Conservation (phyloP, 768 basidiomycete genomes). For the Coprinopsis cinerea region DNA sequence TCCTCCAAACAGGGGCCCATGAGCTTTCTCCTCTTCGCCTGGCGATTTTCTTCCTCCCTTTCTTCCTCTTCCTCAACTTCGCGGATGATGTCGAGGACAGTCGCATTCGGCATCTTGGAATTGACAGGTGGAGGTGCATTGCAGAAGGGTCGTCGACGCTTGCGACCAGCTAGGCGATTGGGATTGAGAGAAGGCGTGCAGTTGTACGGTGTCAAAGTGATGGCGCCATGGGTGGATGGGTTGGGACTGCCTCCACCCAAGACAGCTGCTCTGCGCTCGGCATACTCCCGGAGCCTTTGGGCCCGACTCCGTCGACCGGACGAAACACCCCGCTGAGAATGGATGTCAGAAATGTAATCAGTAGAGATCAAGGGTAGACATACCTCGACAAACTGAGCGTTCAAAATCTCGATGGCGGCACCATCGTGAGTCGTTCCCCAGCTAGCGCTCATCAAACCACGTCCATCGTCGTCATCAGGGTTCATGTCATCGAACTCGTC, state of each 20-base stretch:
- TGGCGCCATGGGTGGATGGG: background rate
- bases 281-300: conserved; percentile 65
- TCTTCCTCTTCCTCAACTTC: conserved; percentile 30
- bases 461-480: conserved; percentile 49
- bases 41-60: conserved; percentile 18
- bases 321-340: conserved; percentile 43
- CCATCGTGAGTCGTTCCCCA: conserved; percentile 83
- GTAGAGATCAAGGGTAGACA: conserved; percentile 17
- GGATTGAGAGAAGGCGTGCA: conserved; percentile 15
- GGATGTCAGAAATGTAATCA: background rate
- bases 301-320: conserved; percentile 55
- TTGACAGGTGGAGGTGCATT: conserved; percentile 26
- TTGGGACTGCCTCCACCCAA: conserved; percentile 23
- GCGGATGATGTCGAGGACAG: conserved; percentile 33
- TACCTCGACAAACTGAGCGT: conserved; percentile 60
- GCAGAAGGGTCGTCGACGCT: conserved; percentile 31
- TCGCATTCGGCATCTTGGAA: conserved; percentile 32
- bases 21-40: conserved; percentile 12
- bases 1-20: conserved; percentile 18
- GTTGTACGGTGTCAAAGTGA: conserved; percentile 4
- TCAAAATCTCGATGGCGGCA: conserved; percentile 65
- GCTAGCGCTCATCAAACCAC: conserved; percentile 56
- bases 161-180: conserved; percentile 34
- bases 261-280: conserved; percentile 47
- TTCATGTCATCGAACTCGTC: conserved; percentile 18